Base-by-base conservation (phyloP, 257 asterid species). In the Hygrophila difformis region DNA sequence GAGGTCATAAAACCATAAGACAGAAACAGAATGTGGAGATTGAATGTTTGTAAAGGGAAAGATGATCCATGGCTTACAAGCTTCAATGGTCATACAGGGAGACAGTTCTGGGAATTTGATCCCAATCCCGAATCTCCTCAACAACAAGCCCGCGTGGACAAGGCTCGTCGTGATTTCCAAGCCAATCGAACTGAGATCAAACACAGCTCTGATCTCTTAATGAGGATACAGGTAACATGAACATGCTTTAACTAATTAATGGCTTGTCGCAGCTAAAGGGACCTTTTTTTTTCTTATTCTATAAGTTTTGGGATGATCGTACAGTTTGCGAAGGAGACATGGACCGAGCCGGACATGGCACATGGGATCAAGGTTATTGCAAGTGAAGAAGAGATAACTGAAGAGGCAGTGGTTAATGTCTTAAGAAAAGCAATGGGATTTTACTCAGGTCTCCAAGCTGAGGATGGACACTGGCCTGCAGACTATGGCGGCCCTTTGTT, bases 391-490 rank as follows among this genome's bases (percentile, higher is more conserved):
- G 68, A 57, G 45, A 49, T 64, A 48, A 71, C 55, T 1, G 83
- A 66, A 38, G 86, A 75, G 59, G 44, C 28, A 18, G 76, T 76
- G 61, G 68, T 6, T 35, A 56, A 3, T 0, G 68, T 78, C 10
- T 66, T 83, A 67, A 74, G 49, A 64, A 50, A 58, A n/a, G n/a
- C n/a, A n/a, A n/a, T n/a, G n/a, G n/a, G n/a, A n/a, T n/a, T n/a
- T n/a, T n/a, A n/a, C n/a, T n/a, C n/a, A n/a, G n/a, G n/a, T n/a
- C n/a, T n/a, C n/a, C n/a, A n/a, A n/a, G n/a, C n/a, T n/a, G n/a
- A 74, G 20, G 92, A 83, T 72, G 94, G 94, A 1, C 81, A 83
- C 54, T 79, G 92, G 94, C 78, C 92, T 12, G 80, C 64, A 61
- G 94, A 83, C 50, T 83, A 77, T 63, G 82, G 79, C 26, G 94